Evolutionary conservation across 176 grass and related monocot species (phyloP), one percentile per base, ranked within the genome.

Genomic region (Avena eriantha): DNA sequence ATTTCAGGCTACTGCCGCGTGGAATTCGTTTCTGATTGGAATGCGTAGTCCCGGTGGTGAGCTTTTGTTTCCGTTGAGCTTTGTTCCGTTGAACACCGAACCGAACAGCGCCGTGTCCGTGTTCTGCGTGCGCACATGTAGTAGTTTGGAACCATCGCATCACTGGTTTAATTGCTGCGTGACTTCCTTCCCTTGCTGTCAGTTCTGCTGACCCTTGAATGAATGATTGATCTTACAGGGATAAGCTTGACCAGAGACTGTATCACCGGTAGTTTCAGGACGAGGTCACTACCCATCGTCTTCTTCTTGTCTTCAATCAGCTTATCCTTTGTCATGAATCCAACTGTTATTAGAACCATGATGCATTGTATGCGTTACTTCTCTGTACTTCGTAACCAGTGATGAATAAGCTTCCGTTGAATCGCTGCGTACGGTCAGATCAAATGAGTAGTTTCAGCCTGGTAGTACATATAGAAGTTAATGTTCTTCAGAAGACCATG

Each of bases 281-380:
- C 22, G 39, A 41, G 39, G 5, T 41, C 39, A 64, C 35, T 33
- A 13, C n/a, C 17, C 2, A 11, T 39, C 70, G 24, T 47, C 70
- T 14, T 15, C 10, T 8, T n/a, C 19, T 54, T 60, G 54, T 64
- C 17, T 74, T 29, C 18, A 84, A 45, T 73, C 23, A 43, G 47
- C 22, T 73, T 57, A 35, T 90, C 55, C 26, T 65, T 51, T 84
- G 84, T 11, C 80, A 82, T 61, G 10, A 78, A 43, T 63, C 31
- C 81, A 65, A 50, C 78, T 77, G 45, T 65, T n/a, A 23, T 45
- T n/a, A 19, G 35, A 75, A 80, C 18, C 3, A 1, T 43, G 47
- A 45, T 35, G 7, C 12, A 64, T 29, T 16, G 71, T 26, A 63
- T 7, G 4, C 33, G 9, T 39, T 24, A 73, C 47, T 17, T 45